These are phyloP conservation scores for Curvularia sp. DNA, from an alignment of 2,329 filamentous ascomycete genomes.

Conservation along the genomic window DNA sequence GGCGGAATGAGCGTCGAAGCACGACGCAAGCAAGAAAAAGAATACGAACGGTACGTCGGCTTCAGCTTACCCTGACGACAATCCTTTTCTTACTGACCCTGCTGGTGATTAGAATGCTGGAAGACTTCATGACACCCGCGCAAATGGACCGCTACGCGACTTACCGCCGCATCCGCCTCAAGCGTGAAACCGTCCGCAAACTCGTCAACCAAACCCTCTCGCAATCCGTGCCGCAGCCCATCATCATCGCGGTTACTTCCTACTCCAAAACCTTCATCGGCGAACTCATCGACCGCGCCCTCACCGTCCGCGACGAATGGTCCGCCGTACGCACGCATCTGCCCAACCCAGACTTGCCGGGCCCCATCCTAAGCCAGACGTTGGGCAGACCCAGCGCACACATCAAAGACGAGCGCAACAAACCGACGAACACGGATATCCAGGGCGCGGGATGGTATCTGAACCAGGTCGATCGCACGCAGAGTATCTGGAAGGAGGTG, in stretches of 20 bases:
- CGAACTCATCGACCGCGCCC: conserved; percentile 75
- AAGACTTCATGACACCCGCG: conserved; percentile 68
- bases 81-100: neutral
- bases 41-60: conserved; percentile 60
- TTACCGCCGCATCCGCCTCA: conserved; percentile 73
- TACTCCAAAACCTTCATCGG: conserved; percentile 80
- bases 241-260: conserved; percentile 77
- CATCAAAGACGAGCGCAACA: conserved; percentile 37
- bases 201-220: conserved; percentile 82
- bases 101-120: conserved; percentile 59
- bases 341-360: conserved; percentile 42
- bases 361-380: conserved; percentile 34
- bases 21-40: conserved; percentile 70
- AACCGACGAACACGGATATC: conserved; percentile 40
- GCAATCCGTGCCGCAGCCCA: conserved; percentile 76
- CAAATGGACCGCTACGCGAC: conserved; percentile 75
- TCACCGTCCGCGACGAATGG: conserved; percentile 76
- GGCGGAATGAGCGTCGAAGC: conserved; percentile 63
- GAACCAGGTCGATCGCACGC: conserved; percentile 32
- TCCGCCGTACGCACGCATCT: conserved; percentile 56
- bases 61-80: neutral
- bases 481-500: conserved; percentile 42
- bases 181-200: conserved; percentile 73
- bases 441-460: conserved; percentile 35
- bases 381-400: conserved; percentile 42